A percentile compares a stretch with the other conserved stretches of the same genome.
These are phyloP conservation scores for Leucocoprinus leucothites DNA, from an alignment of 768 basidiomycete species.

Conservation along the genomic window DNA sequence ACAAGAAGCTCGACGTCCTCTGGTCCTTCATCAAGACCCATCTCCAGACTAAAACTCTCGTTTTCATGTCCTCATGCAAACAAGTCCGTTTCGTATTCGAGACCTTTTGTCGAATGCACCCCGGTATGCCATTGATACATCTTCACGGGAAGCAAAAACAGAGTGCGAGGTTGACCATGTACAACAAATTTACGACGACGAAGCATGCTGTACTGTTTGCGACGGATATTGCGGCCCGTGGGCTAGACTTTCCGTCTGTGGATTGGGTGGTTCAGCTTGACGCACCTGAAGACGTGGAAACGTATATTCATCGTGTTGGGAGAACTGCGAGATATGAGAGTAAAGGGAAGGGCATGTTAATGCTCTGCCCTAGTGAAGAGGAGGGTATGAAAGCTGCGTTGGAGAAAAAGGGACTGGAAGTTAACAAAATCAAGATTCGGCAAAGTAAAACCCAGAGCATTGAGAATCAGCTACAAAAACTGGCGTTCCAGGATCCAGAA, in stretches of 20 bases:
- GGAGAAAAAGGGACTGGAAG: constrained; percentile 64
- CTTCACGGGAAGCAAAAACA: constrained; percentile 98
- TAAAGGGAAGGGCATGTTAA: constrained; percentile 79
- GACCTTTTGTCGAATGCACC: constrained; percentile 93
- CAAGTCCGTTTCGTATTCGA: constrained; percentile 97
- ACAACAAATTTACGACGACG: constrained; percentile 77
- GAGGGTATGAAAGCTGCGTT: constrained; percentile 81
- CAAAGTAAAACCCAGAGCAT: constrained; percentile 83
- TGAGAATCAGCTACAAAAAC: constrained; percentile 84
- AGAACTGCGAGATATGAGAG: constrained; percentile 93
- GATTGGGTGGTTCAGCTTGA: constrained; percentile 98
- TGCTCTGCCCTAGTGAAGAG: constrained; percentile 89
- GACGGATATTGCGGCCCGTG: constrained; percentile 95
- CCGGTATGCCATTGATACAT: constrained; percentile 89
- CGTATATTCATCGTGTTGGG: constrained; percentile 96
- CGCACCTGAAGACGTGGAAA: constrained; percentile 95
- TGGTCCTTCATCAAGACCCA: constrained; percentile 97
- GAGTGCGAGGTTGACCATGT: constrained; percentile 79
- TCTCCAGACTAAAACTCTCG: constrained; percentile 84
- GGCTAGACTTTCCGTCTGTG: constrained; percentile 93
- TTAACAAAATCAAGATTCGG: constrained; percentile 84
- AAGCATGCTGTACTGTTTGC: constrained; percentile 88
- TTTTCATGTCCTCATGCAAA: constrained; percentile 93
- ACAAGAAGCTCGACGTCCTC: constrained; percentile 85
- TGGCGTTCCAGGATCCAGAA: constrained; percentile 93